These are phyloP conservation scores for Neurospora sp. DNA, from an alignment of 495 filamentous ascomycete genomes.

Conservation along the genomic window DNA sequence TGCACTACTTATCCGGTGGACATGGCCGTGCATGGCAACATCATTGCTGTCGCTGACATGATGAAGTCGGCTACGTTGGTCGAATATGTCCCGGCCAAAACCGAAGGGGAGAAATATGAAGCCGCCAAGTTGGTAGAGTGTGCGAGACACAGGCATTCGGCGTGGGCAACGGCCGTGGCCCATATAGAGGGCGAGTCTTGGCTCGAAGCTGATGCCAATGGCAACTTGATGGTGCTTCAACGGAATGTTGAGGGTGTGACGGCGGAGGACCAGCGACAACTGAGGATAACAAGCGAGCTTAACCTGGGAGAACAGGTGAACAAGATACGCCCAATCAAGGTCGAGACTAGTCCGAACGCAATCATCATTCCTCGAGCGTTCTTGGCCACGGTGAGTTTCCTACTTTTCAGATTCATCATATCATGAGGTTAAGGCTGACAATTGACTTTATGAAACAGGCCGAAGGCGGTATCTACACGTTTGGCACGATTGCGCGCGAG, in stretches of 20 bases:
- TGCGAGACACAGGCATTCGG: slow-evolving; percentile 67
- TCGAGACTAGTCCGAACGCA: slow-evolving; percentile 48
- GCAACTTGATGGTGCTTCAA: slow-evolving; percentile 72
- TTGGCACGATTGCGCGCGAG: slow-evolving; percentile 59
- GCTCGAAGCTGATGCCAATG: slow-evolving; percentile 73
- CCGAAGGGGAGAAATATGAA: slow-evolving; percentile 23
- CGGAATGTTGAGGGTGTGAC: slow-evolving; percentile 63
- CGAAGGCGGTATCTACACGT: slow-evolving; percentile 87
- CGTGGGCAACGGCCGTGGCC: slow-evolving; percentile 72
- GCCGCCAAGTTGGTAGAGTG: slow-evolving; percentile 54
- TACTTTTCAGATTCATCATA: background rate
- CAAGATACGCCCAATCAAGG: slow-evolving; percentile 50
- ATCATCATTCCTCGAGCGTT: slow-evolving; percentile 76
- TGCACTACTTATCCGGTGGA: slow-evolving; percentile 80
- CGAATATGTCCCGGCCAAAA: slow-evolving; percentile 43
- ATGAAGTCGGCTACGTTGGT: slow-evolving; percentile 87
- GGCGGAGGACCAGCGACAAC: slow-evolving; percentile 56
- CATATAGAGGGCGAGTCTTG: slow-evolving; percentile 57
- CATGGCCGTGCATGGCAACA: slow-evolving; percentile 55
- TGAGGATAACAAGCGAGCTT: slow-evolving; percentile 70
- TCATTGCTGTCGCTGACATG: slow-evolving; percentile 79
- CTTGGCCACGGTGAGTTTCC: slow-evolving; percentile 65
- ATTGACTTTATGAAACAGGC: slow-evolving; percentile 40
- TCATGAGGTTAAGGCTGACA: slow-evolving; percentile 15
- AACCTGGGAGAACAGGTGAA: slow-evolving; percentile 89